Base-by-base conservation (phyloP, 2,329 filamentous ascomycete genomes). In the Verticillium longisporum region DNA sequence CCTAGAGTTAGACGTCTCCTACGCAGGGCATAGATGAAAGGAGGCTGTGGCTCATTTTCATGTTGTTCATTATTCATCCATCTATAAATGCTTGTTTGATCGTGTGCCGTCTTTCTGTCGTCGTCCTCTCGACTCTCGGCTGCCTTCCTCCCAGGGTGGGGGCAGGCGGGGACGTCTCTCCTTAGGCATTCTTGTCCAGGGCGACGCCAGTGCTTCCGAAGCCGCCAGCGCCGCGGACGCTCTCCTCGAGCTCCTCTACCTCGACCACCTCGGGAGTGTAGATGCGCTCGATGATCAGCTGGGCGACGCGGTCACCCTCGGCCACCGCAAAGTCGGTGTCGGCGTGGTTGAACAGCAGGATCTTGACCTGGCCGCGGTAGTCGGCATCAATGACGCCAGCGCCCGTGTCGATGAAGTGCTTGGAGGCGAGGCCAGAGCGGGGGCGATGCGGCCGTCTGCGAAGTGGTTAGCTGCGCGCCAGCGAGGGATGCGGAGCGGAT, bases 301-400 rank as follows among this genome's bases (percentile, higher is more conserved):
- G 95, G 53, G 95, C 96, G 70, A 99, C 81, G 59, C 95, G 89
- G 76, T 99, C 95, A 57, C 94, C 94, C 71, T 89, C 87, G 70
- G 89, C 88, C 66, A 99, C 81, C 66, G 78, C 81, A 72, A 96
- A 98, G 73, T 97, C 92, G 50, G 78, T 77, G 58, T 97, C 92
- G 58, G 83, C 84, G 75, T 96, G 88, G 79, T 99, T 99, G 76
- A 98, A 98, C 59, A 99, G 85, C 67, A 99, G 83, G 32, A 99
- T 90, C 81, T 96, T 97, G 70, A 99, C 89, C 67, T 90, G 90
- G 21, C 95, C 95, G 38, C 95, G 86, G 80, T 99, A 99, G 77
- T 99, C 95, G 37, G 94, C 93, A 75, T 99, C 95, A 69, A 99
- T 98, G 66, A 99, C 95, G 60, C 95, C 95, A 0, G 95, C 95